Evolutionary conservation across 1,284 basidiomycete species (phyloP), one percentile per base, ranked within the genome.

Genomic region (Singerocomus inundabilis): DNA sequence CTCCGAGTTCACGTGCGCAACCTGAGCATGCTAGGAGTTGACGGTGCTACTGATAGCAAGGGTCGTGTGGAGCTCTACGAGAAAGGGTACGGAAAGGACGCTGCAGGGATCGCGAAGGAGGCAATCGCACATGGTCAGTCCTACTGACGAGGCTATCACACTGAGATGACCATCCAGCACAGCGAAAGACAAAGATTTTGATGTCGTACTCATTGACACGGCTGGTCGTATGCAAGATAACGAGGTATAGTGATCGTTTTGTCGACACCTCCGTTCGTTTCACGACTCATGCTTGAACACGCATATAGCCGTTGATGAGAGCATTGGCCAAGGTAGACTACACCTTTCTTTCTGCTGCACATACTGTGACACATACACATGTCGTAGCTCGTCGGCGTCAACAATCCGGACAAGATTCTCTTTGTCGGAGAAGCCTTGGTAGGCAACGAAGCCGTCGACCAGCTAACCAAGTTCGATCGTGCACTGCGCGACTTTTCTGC

Each of bases 171-270:
- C 45, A 28, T 40, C 2, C 5, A 15, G 44, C 40, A 39, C 63
- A 95, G 93, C 83, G 31, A 86, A 84, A 57, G 88, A 93, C 57
- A 85, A 90, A 56, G 81, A 84, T 53, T 97, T 95, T 65, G 94
- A 98, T 65, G 93, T 97, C 18, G 93, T 98, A 7, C 76, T 98
- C 35, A 91, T 98, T 62, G 94, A 98, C 69, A 98, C 95, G 2
- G 95, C 95, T n/a, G 95, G 94, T 1, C 81, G 94, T 49, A 97
- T 98, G 95, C 95, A 98, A 70, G 94, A 98, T 70, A 98, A 98
- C 65, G 94, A 98, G 79, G 88, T 88, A 61, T 31, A 76, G 49
- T 39, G 35, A n/a, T 49, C 24, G 39, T n/a, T 31, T 32, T 44
- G n/a, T 31, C 25, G 15, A 16, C 28, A 29, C 12, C 28, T 42